Percentiles rank a stretch among this genome's conserved stretches.
These are phyloP conservation scores for Solioccasus polychromus DNA, from an alignment of 768 basidiomycete genomes.

Conservation along the genomic window DNA sequence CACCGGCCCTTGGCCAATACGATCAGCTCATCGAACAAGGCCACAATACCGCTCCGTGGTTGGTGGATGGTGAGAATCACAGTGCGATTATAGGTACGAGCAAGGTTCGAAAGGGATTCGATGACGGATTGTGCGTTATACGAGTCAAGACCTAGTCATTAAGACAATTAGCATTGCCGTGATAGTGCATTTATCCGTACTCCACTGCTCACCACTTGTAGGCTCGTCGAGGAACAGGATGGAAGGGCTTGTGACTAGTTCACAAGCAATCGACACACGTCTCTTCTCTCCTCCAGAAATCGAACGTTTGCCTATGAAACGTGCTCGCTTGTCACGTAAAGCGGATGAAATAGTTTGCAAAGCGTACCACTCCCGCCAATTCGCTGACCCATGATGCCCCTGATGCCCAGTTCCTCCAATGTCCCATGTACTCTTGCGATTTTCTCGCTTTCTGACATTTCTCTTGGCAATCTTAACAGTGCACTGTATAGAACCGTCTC, in stretches of 20 bases:
- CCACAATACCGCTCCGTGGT: slow-evolving; percentile 95
- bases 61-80: slow-evolving; percentile 99
- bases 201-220: slow-evolving; percentile 69
- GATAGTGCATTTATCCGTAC: not conserved
- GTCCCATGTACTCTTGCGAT: slow-evolving; percentile 92
- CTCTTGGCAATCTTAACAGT: slow-evolving; percentile 81
- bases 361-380: slow-evolving; percentile 92
- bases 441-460: slow-evolving; percentile 97
- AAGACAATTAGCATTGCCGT: not conserved
- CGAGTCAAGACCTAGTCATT: slow-evolving; percentile 73
- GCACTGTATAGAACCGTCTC: slow-evolving; percentile 97
- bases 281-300: slow-evolving; percentile 99
- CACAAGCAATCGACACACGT: slow-evolving; percentile 95
- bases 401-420: slow-evolving; percentile 91
- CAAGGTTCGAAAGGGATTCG: slow-evolving; percentile 81
- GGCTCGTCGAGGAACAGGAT: slow-evolving; percentile 97
- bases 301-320: slow-evolving; percentile 65
- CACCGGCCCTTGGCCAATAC: slow-evolving; percentile 79
- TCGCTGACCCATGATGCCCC: slow-evolving; percentile 83
- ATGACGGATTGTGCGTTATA: slow-evolving; percentile 96
- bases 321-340: not conserved
- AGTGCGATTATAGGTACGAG: slow-evolving; percentile 87
- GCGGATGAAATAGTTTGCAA: slow-evolving; percentile 25
- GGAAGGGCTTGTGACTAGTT: slow-evolving; percentile 94
- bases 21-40: slow-evolving; percentile 89